A percentile compares a stretch with the other conserved stretches of the same genome.
Conservation (phyloP, 208 protist species). For the Angomonas desouzai region DNA sequence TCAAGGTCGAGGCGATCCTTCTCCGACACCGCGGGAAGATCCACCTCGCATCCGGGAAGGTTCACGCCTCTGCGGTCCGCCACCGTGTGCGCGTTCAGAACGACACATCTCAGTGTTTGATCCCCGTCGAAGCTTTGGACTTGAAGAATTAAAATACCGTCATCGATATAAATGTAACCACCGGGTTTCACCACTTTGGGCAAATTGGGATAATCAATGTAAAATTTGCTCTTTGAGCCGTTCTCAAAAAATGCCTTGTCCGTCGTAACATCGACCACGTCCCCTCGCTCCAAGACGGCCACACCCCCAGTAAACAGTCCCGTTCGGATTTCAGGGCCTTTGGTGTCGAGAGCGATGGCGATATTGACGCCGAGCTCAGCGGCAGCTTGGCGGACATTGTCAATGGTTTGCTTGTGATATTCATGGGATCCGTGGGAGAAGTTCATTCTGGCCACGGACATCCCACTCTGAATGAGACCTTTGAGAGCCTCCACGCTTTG, state of each 20-base stretch:
- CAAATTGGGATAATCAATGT: slow-evolving; percentile 91
- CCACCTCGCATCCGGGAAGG: slow-evolving; percentile 83
- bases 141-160: slow-evolving; percentile 93
- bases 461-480: slow-evolving; percentile 92
- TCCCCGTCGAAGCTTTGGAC: slow-evolving; percentile 76
- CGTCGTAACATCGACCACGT: slow-evolving; percentile 87
- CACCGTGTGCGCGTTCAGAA: slow-evolving; percentile 76
- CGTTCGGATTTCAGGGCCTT: slow-evolving; percentile 96
- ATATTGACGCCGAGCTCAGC: slow-evolving; percentile 85
- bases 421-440: slow-evolving; percentile 97
- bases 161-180: slow-evolving; percentile 94
- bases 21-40: slow-evolving; percentile 86
- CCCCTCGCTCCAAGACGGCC: slow-evolving; percentile 59
- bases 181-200: slow-evolving; percentile 74
- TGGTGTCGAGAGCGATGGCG: slow-evolving; percentile 96
- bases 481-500: slow-evolving; percentile 92
- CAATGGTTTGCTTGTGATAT: slow-evolving; percentile 93
- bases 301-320: slow-evolving; percentile 82
- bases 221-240: slow-evolving; percentile 81
- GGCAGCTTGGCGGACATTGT: slow-evolving; percentile 90
- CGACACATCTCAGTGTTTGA: slow-evolving; percentile 71
- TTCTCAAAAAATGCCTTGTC: slow-evolving; percentile 81
- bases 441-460: slow-evolving; percentile 97
- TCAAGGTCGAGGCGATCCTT: slow-evolving; percentile 92
- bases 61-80: slow-evolving; percentile 87